Percentiles rank a stretch among this genome's conserved stretches.
phyloP scores from a whole-genome alignment of 371 early-diverging fungal species.

The Saksenaea vasiformis region DNA sequence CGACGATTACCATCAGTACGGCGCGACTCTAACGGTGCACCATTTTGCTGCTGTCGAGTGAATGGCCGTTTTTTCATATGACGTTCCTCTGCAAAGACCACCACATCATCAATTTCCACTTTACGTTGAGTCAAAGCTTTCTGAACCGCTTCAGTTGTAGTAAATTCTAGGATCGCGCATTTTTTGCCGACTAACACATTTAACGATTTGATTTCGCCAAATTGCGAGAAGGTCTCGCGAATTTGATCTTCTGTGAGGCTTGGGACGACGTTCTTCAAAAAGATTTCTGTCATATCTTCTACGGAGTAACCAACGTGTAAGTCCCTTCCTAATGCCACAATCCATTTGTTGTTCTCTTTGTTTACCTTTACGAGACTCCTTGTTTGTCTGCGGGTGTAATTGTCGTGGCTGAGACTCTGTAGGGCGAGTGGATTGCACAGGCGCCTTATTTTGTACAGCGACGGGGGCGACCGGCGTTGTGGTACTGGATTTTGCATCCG shows the following conservation, averaged over 20 bases:
- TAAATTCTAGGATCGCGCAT: conserved; percentile 44
- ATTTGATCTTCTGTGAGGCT: conserved; percentile 34
- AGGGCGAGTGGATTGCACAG: neutral
- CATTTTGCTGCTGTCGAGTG: conserved; percentile 11
- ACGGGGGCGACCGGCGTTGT: conserved; percentile 18
- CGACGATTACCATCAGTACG: conserved; percentile 11
- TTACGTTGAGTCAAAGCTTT: conserved; percentile 45
- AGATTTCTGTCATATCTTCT: conserved; percentile 32
- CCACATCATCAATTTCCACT: conserved; percentile 21
- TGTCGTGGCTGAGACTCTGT: conserved; percentile 2
- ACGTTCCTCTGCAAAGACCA: conserved; percentile 47
- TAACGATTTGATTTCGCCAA: conserved; percentile 39
- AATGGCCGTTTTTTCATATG: conserved; percentile 14
- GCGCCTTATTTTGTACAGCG: conserved; percentile 1
- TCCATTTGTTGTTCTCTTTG: neutral
- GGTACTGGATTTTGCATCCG: conserved; percentile 32
- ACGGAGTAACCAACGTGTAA: neutral
- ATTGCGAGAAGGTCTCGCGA: conserved; percentile 37
- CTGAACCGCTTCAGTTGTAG: conserved; percentile 33
- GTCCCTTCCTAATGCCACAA: no score
- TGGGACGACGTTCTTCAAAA: conserved; percentile 40
- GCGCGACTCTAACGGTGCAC: conserved; percentile 11
- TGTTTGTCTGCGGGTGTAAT: conserved; percentile 7
- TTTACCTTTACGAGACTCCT: conserved; percentile 16
- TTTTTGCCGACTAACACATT: conserved; percentile 19